These are phyloP conservation scores for Debaryomyces udenii DNA, from an alignment of 1,139 yeast species.

Conservation along the genomic window DNA sequence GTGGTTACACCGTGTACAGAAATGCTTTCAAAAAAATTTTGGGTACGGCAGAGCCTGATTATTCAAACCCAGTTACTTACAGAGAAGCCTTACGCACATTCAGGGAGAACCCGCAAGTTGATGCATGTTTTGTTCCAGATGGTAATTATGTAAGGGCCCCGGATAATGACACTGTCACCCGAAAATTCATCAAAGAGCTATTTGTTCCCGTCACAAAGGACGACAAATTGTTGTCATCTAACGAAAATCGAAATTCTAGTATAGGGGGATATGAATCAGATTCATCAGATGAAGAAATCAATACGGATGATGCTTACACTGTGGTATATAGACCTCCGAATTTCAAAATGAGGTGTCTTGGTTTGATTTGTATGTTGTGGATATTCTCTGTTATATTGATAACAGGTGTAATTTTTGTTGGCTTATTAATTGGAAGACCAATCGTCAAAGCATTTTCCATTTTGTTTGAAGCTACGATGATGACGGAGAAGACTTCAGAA, in stretches of 20 bases:
- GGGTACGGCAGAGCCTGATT: constrained; percentile 54
- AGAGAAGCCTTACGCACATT: constrained; percentile 51
- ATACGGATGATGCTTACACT: constrained; percentile 60
- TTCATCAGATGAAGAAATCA: constrained; percentile 53
- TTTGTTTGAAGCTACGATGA: constrained; percentile 6
- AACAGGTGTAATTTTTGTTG: constrained; percentile 31
- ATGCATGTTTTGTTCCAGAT: constrained; percentile 68
- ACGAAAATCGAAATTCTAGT: constrained; percentile 24
- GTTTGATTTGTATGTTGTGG: constrained; percentile 68
- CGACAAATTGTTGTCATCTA: constrained; percentile 59
- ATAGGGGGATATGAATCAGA: constrained; percentile 32
- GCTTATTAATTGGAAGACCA: constrained; percentile 48
- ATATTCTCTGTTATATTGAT: constrained; percentile 61
- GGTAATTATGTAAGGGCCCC: constrained; percentile 90
- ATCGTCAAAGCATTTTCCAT: constrained; percentile 21
- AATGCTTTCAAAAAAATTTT: constrained; percentile 45
- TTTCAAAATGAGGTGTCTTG: constrained; percentile 62
- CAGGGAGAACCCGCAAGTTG: constrained; percentile 36
- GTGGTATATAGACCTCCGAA: constrained; percentile 88
- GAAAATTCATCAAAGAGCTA: constrained; percentile 61
- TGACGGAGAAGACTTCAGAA: constrained; percentile 3
- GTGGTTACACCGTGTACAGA: constrained; percentile 70
- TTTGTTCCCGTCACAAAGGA: constrained; percentile 85
- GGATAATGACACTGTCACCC: constrained; percentile 71
- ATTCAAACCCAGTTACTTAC: constrained; percentile 55